Evolutionary conservation across 2,329 filamentous ascomycete genomes (phyloP).

Genomic region (Didymella exigua): DNA sequence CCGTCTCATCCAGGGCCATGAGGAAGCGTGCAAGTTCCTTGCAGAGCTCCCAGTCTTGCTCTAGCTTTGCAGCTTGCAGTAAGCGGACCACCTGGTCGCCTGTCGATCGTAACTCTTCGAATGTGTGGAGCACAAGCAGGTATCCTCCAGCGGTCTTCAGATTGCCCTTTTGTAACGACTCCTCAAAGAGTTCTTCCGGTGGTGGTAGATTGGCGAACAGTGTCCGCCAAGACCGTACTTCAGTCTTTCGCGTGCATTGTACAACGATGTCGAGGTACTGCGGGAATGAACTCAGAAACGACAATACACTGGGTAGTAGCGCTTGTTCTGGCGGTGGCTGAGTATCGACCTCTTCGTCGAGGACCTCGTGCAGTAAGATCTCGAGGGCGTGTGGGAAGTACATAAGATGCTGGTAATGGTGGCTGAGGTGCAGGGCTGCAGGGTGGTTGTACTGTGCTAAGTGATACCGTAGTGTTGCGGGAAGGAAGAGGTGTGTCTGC

Average conservation of each 20-base stretch:
- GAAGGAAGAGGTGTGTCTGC: conserved; percentile 92
- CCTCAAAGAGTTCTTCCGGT: conserved; percentile 89
- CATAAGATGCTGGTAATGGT: conserved; percentile 82
- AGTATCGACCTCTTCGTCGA: conserved; percentile 93
- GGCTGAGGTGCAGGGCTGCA: conserved; percentile 79
- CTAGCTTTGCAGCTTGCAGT: conserved; percentile 77
- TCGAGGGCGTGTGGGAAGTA: conserved; percentile 95
- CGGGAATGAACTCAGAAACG: conserved; percentile 62
- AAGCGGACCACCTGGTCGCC: conserved; percentile 81
- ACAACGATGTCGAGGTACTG: conserved; percentile 94
- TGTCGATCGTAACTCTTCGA: conserved; percentile 64
- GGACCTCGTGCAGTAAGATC: conserved; percentile 86
- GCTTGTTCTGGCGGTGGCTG: conserved; percentile 54
- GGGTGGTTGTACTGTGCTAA: conserved; percentile 76
- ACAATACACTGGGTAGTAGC: conserved; percentile 58
- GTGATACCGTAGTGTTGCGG: conserved; percentile 81
- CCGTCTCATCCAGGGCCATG: conserved; percentile 86
- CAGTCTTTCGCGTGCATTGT: conserved; percentile 96
- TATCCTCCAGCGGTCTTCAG: conserved; percentile 97
- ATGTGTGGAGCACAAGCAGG: conserved; percentile 88
- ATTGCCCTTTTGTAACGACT: conserved; percentile 81
- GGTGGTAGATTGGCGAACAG: conserved; percentile 90
- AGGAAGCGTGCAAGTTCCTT: conserved; percentile 94
- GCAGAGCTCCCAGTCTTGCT: conserved; percentile 93
- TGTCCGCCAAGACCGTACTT: conserved; percentile 92